Conservation (phyloP, 208 protist species). For the Wallacemonas sp. region DNA sequence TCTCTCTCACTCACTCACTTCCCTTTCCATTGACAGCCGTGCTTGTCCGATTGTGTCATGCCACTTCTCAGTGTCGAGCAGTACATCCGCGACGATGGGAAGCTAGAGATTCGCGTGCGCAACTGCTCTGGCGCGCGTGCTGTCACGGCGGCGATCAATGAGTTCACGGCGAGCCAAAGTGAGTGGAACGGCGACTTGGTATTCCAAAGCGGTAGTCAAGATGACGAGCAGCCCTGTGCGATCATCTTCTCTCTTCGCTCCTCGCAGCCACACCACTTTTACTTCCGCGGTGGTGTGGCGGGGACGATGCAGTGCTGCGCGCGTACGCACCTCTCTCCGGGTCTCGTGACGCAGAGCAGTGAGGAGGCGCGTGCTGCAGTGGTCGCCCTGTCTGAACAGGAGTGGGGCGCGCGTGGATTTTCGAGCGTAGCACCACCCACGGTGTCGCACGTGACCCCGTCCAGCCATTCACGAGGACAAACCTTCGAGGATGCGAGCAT, state of each 20-base stretch:
- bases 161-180: not conserved
- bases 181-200: not conserved
- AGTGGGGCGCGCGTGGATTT: slow-evolving; percentile 21
- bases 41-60: slow-evolving; percentile 14
- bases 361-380: slow-evolving; percentile 12
- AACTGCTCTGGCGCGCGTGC: slow-evolving; percentile 19
- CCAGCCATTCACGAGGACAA: not conserved
- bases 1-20: slow-evolving; percentile 6
- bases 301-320: not conserved
- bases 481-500: not conserved
- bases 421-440: not conserved
- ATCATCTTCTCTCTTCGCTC: slow-evolving; percentile 66
- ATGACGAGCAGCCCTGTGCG: slow-evolving; percentile 35
- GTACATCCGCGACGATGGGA: slow-evolving; percentile 27
- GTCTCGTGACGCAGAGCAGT: not conserved
- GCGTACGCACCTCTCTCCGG: slow-evolving; percentile 8
- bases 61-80: slow-evolving; percentile 27
- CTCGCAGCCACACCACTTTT: slow-evolving; percentile 61
- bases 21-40: not conserved
- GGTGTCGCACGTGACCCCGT: not conserved
- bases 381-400: slow-evolving; percentile 11
- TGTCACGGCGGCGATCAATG: not conserved
- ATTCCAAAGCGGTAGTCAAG: not conserved
- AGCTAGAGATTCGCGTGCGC: slow-evolving; percentile 26
- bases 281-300: slow-evolving; percentile 16